Evolutionary conservation across 192 early-diverging fungal genomes (phyloP).

Genomic region (Rhizoclosmatium globosum): DNA sequence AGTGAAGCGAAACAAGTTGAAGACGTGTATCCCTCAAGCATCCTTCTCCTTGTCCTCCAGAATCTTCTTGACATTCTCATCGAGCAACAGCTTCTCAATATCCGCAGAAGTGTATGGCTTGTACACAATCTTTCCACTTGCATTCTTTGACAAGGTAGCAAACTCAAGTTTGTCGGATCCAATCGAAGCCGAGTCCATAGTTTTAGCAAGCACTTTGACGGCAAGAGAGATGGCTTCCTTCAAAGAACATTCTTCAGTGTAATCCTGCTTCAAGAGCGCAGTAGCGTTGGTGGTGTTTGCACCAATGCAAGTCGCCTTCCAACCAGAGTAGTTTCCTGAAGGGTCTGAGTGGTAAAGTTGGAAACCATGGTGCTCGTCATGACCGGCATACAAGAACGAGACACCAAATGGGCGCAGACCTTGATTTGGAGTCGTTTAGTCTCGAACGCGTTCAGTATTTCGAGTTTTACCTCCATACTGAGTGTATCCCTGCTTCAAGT

Average conservation of each 20-base stretch:
- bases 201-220: constrained; percentile 94
- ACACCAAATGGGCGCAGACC: constrained; percentile 98
- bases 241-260: constrained; percentile 88
- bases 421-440: constrained; percentile 16
- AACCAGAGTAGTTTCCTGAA: constrained; percentile 98
- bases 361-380: constrained; percentile 89
- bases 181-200: constrained; percentile 93
- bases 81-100: constrained; percentile 84
- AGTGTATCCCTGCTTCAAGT: constrained; percentile 99
- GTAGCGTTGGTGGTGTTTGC: constrained; percentile 92
- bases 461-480: constrained; percentile 81
- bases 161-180: constrained; percentile 94
- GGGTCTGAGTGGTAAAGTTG: constrained; percentile 99
- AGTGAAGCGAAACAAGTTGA: not conserved
- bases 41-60: constrained; percentile 43
- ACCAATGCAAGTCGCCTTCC: constrained; percentile 99
- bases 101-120: constrained; percentile 76
- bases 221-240: constrained; percentile 92
- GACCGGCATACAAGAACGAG: constrained; percentile 96
- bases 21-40: not conserved
- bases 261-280: constrained; percentile 95
- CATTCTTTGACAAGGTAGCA: constrained; percentile 78
- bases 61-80: constrained; percentile 63
- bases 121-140: constrained; percentile 68
- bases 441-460: constrained; percentile 16